phyloP scores from a whole-genome alignment of 2,329 filamentous ascomycete genomes.

The Ceratocystis harringtonii region DNA sequence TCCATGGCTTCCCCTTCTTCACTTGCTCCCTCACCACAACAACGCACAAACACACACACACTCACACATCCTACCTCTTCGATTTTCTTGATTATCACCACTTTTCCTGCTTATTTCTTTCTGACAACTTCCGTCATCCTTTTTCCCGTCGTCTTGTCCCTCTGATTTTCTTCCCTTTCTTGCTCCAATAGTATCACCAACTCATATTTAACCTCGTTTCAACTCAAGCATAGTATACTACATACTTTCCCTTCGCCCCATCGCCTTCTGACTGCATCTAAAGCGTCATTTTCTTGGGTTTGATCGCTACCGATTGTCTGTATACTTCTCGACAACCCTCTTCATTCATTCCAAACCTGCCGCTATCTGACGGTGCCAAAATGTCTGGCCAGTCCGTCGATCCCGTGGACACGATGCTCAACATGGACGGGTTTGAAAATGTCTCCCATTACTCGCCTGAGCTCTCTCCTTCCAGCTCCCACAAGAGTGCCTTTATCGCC shows the following conservation, averaged over 20 bases:
- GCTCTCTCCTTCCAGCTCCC: constrained; percentile 38
- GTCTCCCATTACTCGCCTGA: constrained; percentile 45
- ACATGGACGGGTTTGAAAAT: constrained; percentile 48
- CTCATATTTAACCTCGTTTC: not conserved
- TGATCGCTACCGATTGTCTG: too few species aligned
- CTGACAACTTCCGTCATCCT: not conserved
- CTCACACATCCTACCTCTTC: not conserved
- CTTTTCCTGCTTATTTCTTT: constrained; percentile 3
- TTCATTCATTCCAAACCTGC: not conserved
- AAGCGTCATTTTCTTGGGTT: not conserved
- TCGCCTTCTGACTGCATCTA: not conserved
- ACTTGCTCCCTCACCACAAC: not conserved
- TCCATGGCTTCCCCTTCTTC: not conserved
- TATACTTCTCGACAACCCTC: not conserved
- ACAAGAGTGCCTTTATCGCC: constrained; percentile 38
- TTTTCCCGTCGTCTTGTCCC: not conserved
- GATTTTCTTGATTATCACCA: constrained; percentile 3
- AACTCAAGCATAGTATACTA: not conserved
- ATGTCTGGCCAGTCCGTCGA: constrained; percentile 32
- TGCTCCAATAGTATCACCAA: constrained; percentile 1
- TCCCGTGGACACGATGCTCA: constrained; percentile 43
- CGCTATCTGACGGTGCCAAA: not conserved
- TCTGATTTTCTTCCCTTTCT: not conserved
- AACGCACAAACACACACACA: not conserved
- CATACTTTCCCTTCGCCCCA: not conserved